Base-by-base conservation (phyloP, 345 rosid genomes). In the Camelina neglecta region DNA sequence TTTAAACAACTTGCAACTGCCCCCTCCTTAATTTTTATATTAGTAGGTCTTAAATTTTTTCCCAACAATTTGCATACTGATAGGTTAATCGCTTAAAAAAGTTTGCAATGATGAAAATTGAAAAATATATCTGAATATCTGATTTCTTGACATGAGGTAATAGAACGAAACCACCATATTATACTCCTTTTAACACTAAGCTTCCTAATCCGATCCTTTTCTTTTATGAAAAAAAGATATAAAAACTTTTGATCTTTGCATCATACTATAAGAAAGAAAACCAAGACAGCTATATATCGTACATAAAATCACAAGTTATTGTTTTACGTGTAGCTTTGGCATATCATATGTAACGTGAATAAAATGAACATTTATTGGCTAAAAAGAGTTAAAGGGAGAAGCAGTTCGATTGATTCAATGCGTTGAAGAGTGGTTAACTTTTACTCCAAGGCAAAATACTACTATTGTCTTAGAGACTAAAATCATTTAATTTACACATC, bases 261-360 rank as follows among this genome's bases (percentile, higher is more conserved):
- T 41, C 13, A 41, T 41, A 41, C 38, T 7, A 35, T 35, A 7
- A 1, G 8, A 35, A 1, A 35, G 38, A 35, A 35, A 35, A 7
- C 38, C 38, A 35, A 35, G 38, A 35, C 38, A 35, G 38, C 38
- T 35, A 35, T 35, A 29, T 29, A 29, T 29, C 31, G 31, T 29
- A 29, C 18, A 15, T 15, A 39, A 45, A 5, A 45, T 15, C 18
- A 6, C 20, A 47, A 47, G 50, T 15, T 47, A 18, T 47, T 47
- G 50, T 47, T 47, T 47, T 6, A 47, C 50, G 50, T 47, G 50
- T 47, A 47, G 50, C 18, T 47, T 47, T 47, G 50, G 50, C 50
- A 47, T 47, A 47, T n/a, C 50, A 7, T 47, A 47, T 2, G 6
- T 15, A 47, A 47, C 18, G 20, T 15, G n/a, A 15, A 15, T 1